phyloP scores from a whole-genome alignment of 768 basidiomycete genomes.

The Roridomyces roridus region DNA sequence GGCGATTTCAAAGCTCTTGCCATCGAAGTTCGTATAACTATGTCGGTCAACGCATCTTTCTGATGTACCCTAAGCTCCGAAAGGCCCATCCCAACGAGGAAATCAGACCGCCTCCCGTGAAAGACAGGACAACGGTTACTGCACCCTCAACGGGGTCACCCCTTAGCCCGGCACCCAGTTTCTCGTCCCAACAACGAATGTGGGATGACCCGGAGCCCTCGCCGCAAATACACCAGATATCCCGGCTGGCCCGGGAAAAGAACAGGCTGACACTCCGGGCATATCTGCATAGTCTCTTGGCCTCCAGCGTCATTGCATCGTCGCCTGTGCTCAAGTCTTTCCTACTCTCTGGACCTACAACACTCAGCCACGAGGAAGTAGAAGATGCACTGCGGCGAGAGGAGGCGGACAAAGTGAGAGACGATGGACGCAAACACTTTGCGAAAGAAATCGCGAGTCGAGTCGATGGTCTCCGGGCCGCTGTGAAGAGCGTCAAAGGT shows the following conservation, averaged over 20 bases:
- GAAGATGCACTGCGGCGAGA: constrained; percentile 82
- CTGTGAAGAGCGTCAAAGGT: constrained; percentile 88
- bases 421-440: constrained; percentile 87
- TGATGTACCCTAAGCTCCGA: constrained; percentile 63
- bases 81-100: constrained; percentile 85
- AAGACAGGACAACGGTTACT: constrained; percentile 80
- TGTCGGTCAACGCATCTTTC: constrained; percentile 1
- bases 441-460: constrained; percentile 84
- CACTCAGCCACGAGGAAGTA: constrained; percentile 70
- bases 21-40: constrained; percentile 66
- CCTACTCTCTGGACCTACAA: constrained; percentile 77
- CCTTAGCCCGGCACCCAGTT: constrained; percentile 33
- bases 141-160: constrained; percentile 45
- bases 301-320: constrained; percentile 74
- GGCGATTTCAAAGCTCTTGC: constrained; percentile 94
- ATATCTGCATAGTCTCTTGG: constrained; percentile 84
- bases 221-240: constrained; percentile 32
- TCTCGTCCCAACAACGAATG: constrained; percentile 23
- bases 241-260: constrained; percentile 85
- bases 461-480: constrained; percentile 84
- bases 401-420: constrained; percentile 86
- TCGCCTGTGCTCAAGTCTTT: constrained; percentile 89
- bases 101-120: constrained; percentile 84
- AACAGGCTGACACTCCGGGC: constrained; percentile 93
- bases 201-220: constrained; percentile 26